Evolutionary conservation across 108 stramenopile genomes (phyloP).

Genomic region (Bacterosira constricta): DNA sequence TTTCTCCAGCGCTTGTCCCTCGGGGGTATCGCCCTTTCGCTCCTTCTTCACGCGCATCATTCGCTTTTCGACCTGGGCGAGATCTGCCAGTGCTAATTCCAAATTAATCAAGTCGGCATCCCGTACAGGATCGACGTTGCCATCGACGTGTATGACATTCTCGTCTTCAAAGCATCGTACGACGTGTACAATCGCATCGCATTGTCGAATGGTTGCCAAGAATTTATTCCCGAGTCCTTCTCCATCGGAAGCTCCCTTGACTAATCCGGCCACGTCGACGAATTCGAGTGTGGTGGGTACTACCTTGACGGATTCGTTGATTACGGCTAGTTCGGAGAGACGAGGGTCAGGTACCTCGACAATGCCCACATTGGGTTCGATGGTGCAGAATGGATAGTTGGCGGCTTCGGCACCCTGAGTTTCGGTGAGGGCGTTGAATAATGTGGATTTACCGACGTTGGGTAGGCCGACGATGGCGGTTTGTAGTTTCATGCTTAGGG

Average conservation of each 20-base stretch:
- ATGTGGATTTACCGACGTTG: slow-evolving; percentile 96
- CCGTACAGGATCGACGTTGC: slow-evolving; percentile 88
- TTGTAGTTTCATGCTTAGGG: slow-evolving; percentile 84
- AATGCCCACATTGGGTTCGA: slow-evolving; percentile 96
- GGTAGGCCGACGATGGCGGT: slow-evolving; percentile 97
- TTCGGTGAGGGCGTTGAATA: slow-evolving; percentile 98
- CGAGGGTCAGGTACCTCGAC: slow-evolving; percentile 93
- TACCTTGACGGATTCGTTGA: slow-evolving; percentile 86
- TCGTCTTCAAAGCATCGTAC: slow-evolving; percentile 98
- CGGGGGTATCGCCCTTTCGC: slow-evolving; percentile 63
- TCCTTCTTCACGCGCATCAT: slow-evolving; percentile 85
- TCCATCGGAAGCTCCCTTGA: slow-evolving; percentile 97
- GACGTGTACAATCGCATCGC: slow-evolving; percentile 74
- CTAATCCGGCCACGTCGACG: slow-evolving; percentile 98
- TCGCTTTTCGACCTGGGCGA: slow-evolving; percentile 95
- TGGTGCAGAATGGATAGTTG: slow-evolving; percentile 89
- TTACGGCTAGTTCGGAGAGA: slow-evolving; percentile 66
- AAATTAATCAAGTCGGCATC: slow-evolving; percentile 98
- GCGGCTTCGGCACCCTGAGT: slow-evolving; percentile 91
- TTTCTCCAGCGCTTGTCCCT: slow-evolving; percentile 88
- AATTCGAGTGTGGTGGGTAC: slow-evolving; percentile 96
- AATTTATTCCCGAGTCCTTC: slow-evolving; percentile 99
- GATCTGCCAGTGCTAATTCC: slow-evolving; percentile 96
- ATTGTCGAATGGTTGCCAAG: slow-evolving; percentile 95
- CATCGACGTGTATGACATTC: slow-evolving; percentile 97